These are phyloP conservation scores for Cylindrodendrum hubeiense DNA, from an alignment of 2,329 filamentous ascomycete species.

Conservation along the genomic window DNA sequence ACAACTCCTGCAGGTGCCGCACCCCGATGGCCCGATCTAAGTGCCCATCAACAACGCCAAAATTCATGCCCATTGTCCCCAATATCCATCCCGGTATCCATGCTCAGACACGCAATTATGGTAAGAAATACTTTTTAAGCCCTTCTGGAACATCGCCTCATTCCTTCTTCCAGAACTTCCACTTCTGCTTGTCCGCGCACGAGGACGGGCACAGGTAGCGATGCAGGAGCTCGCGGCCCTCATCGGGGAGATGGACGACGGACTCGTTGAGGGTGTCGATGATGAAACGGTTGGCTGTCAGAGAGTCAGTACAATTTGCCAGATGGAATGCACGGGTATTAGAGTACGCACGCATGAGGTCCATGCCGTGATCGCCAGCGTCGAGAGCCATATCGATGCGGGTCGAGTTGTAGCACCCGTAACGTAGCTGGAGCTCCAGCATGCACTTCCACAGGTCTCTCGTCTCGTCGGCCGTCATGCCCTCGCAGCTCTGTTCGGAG, in stretches of 20 bases:
- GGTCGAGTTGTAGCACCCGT: constrained; percentile 63
- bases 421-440: constrained; percentile 60
- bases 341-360: constrained; percentile 58
- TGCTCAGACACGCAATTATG: background rate
- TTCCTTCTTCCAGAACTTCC: constrained; percentile 47
- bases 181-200: constrained; percentile 37
- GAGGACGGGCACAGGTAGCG: constrained; percentile 42
- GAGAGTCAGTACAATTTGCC: constrained; percentile 1
- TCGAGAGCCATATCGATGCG: constrained; percentile 61
- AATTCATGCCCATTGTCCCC: background rate
- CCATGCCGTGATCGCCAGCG: constrained; percentile 53
- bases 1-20: constrained; percentile 8
- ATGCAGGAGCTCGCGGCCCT: constrained; percentile 52
- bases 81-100: background rate
- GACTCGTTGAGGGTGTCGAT: constrained; percentile 56
- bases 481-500: constrained; percentile 47
- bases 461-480: constrained; percentile 54
- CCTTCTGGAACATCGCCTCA: background rate
- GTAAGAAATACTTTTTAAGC: background rate
- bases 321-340: background rate
- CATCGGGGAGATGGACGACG: constrained; percentile 51
- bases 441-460: constrained; percentile 61
- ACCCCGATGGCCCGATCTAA: constrained; percentile 11
- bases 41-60: constrained; percentile 11
- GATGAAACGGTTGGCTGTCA: constrained; percentile 54